Conservation (phyloP, 495 filamentous ascomycete species). For the Parmelia sp. region DNA sequence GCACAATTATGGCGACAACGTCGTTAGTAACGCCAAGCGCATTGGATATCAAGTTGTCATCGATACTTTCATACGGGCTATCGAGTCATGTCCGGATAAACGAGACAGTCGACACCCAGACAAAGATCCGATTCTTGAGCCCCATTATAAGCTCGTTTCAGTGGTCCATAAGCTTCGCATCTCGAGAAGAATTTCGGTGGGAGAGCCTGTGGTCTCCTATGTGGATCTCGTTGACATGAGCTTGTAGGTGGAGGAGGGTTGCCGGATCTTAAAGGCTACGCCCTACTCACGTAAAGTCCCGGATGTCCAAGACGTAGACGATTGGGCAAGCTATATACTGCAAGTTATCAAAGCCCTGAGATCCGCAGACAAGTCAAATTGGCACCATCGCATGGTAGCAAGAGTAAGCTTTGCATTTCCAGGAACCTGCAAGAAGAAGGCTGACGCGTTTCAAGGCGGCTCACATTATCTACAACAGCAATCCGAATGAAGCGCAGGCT, state of each 20-base stretch:
- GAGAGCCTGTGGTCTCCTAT: constrained; percentile 26
- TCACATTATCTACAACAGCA: constrained; percentile 62
- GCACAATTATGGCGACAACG: constrained; percentile 54
- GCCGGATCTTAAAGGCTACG: constrained; percentile 48
- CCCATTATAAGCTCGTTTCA: constrained; percentile 91
- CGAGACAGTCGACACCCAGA: constrained; percentile 54
- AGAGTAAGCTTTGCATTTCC: constrained; percentile 40
- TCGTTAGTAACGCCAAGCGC: constrained; percentile 41
- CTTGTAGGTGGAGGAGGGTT: constrained; percentile 42
- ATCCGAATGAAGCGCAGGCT: constrained; percentile 36
- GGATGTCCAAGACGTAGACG: constrained; percentile 46
- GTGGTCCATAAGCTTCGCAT: constrained; percentile 75
- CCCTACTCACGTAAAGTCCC: constrained; percentile 50
- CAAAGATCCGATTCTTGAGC: constrained; percentile 82
- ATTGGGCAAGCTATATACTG: constrained; percentile 72
- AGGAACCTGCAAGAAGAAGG: not conserved
- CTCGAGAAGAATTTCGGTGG: constrained; percentile 29
- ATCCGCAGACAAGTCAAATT: constrained; percentile 85
- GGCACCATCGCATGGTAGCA: constrained; percentile 90
- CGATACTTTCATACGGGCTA: constrained; percentile 63
- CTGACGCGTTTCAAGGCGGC: constrained; percentile 45
- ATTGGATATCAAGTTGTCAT: constrained; percentile 55
- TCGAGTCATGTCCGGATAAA: constrained; percentile 73
- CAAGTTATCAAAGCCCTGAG: constrained; percentile 67
- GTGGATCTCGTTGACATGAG: constrained; percentile 3